Percentiles rank a stretch among this genome's conserved stretches.
phyloP scores from a whole-genome alignment of 2,329 filamentous ascomycete genomes.

The Drechslerella stenobrocha region DNA sequence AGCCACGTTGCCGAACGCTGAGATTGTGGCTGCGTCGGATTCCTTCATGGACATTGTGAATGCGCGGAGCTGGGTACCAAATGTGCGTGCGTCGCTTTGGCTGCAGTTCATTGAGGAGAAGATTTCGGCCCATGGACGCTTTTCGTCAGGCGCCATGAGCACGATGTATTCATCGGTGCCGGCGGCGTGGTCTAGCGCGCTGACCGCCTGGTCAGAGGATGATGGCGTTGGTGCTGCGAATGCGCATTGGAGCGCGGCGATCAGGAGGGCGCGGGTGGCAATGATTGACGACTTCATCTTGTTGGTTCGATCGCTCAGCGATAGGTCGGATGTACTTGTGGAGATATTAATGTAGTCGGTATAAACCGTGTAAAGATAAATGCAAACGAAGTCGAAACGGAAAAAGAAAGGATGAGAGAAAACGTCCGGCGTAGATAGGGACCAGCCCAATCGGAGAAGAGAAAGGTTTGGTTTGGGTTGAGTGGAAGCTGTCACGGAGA shows the following conservation, averaged over 20 bases:
- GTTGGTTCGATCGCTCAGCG: neutral
- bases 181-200: neutral
- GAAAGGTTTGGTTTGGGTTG: conserved; percentile 1
- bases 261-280: conserved; percentile 19
- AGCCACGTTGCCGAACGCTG: conserved; percentile 6
- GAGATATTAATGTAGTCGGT: neutral
- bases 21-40: conserved; percentile 14
- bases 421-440: conserved; percentile 23
- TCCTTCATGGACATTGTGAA: conserved; percentile 47
- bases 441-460: conserved; percentile 24
- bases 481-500: neutral
- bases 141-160: conserved; percentile 49
- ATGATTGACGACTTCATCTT: conserved; percentile 35
- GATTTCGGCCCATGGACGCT: conserved; percentile 47
- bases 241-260: conserved; percentile 10
- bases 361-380: neutral
- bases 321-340: neutral
- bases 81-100: conserved; percentile 55
- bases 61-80: conserved; percentile 48
- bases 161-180: conserved; percentile 46
- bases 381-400: conserved; percentile 7
- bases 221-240: conserved; percentile 20
- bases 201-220: neutral
- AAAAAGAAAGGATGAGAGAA: conserved; percentile 1
- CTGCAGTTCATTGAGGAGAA: conserved; percentile 49